Evolutionary conservation across 495 filamentous ascomycete genomes (phyloP).

Genomic region (Penicillium dipodomyicola): DNA sequence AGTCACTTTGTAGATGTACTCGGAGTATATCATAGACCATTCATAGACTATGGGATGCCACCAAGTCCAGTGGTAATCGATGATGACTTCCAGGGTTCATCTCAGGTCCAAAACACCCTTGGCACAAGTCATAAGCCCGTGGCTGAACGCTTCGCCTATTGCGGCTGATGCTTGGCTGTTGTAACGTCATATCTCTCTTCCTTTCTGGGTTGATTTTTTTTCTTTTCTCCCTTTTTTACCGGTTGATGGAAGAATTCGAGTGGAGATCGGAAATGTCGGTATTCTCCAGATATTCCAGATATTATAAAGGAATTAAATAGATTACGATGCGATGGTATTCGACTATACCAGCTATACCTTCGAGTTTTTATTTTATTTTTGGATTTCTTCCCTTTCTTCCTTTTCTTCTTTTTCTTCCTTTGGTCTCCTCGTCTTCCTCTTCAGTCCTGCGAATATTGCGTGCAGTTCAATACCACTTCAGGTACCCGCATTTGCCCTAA

Average conservation of each 20-base stretch:
- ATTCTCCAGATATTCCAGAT: slow-evolving; percentile 1
- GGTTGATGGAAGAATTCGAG: background rate
- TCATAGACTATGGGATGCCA: background rate
- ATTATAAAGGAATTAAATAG: background rate
- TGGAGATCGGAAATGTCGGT: slow-evolving; percentile 6
- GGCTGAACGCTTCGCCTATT: slow-evolving; percentile 9
- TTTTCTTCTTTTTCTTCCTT: slow-evolving; percentile 6
- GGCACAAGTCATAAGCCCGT: slow-evolving; percentile 6
- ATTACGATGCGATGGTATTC: slow-evolving; percentile 5
- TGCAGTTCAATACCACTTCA: slow-evolving; percentile 2
- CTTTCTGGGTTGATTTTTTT: too few species aligned
- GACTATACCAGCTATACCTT: slow-evolving; percentile 14
- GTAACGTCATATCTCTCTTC: slow-evolving; percentile 9
- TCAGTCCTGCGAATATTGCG: background rate
- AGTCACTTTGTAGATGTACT: background rate
- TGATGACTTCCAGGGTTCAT: background rate
- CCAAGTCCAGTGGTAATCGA: background rate
- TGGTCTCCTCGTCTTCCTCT: slow-evolving; percentile 3
- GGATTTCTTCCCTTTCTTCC: slow-evolving; percentile 10
- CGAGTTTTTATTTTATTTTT: slow-evolving; percentile 4
- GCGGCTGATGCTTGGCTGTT: slow-evolving; percentile 1
- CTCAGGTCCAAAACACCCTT: background rate
- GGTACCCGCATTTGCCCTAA: slow-evolving; percentile 12
- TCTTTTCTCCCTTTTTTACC: too few species aligned
- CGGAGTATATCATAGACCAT: background rate